Evolutionary conservation across 176 grass and related monocot genomes (phyloP).

Genomic region (Dendrocalamus sinicus): DNA sequence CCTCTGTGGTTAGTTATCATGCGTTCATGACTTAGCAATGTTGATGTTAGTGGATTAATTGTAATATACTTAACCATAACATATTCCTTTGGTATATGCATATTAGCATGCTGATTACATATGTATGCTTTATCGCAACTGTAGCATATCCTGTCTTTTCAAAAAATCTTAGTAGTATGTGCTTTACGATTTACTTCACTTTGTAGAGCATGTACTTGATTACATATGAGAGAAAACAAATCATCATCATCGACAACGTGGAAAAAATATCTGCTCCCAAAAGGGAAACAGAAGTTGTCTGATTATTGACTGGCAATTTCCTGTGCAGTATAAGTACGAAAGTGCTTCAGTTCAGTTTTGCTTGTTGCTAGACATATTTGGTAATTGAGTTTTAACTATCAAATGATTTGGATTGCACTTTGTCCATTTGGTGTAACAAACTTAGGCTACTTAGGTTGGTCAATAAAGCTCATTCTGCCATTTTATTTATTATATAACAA

Average conservation of each 20-base stretch:
- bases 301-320: slow-evolving; percentile 6
- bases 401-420: slow-evolving; percentile 25
- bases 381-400: no score
- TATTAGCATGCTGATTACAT: slow-evolving; percentile 16
- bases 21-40: background rate
- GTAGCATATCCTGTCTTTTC: background rate
- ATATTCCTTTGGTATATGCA: slow-evolving; percentile 25
- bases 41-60: slow-evolving; percentile 11
- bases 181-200: slow-evolving; percentile 12
- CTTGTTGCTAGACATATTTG: slow-evolving; percentile 11
- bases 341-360: slow-evolving; percentile 2
- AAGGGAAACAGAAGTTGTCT: slow-evolving; percentile 37
- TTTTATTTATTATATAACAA: slow-evolving; percentile 24
- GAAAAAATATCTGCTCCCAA: background rate
- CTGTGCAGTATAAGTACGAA: background rate
- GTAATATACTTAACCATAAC: background rate
- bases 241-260: background rate
- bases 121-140: slow-evolving; percentile 9
- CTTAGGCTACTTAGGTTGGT: slow-evolving; percentile 24
- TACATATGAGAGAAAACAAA: slow-evolving; percentile 33
- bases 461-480: background rate
- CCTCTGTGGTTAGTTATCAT: slow-evolving; percentile 21
- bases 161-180: background rate
- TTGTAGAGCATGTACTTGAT: slow-evolving; percentile 25
- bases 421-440: background rate